Percentiles rank a stretch among this genome's conserved stretches.
Conservation (phyloP, 1,139 yeast species). For the Yamadazyma aaseri region DNA sequence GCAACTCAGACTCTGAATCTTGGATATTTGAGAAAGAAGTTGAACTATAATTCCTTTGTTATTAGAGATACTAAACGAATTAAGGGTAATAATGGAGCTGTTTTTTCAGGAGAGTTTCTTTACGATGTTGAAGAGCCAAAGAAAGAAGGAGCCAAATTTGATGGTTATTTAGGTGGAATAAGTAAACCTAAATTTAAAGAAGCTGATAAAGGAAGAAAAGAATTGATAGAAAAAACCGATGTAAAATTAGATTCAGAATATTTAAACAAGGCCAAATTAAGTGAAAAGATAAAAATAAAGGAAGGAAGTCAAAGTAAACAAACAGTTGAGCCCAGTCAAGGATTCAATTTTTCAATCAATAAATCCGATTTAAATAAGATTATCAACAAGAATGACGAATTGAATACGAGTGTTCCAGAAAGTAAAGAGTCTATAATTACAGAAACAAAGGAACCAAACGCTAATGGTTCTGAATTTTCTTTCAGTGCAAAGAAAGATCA, state of each 20-base stretch:
- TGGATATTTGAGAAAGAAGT: slow-evolving; percentile 26
- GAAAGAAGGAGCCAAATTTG: slow-evolving; percentile 16
- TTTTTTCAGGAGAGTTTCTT: slow-evolving; percentile 35
- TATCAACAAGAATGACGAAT: slow-evolving; percentile 12
- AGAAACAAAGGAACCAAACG: not conserved
- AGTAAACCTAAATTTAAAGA: slow-evolving; percentile 27
- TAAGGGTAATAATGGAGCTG: slow-evolving; percentile 22
- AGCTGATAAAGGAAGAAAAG: slow-evolving; percentile 5
- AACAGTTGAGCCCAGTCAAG: slow-evolving; percentile 33
- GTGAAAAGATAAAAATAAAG: slow-evolving; percentile 31
- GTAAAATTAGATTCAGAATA: slow-evolving; percentile 29
- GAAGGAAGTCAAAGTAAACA: slow-evolving; percentile 16
- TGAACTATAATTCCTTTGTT: slow-evolving; percentile 20
- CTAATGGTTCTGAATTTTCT: slow-evolving; percentile 15
- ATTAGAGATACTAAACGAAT: slow-evolving; percentile 17
- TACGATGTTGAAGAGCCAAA: slow-evolving; percentile 29
- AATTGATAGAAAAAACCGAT: slow-evolving; percentile 10
- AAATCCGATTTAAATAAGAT: slow-evolving; percentile 25
- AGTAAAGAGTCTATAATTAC: too few species aligned
- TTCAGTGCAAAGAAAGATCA: slow-evolving; percentile 25
- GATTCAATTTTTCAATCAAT: slow-evolving; percentile 36
- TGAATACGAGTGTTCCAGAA: too few species aligned
- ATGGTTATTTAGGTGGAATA: slow-evolving; percentile 34
- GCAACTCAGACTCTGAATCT: slow-evolving; percentile 43
- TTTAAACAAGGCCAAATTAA: slow-evolving; percentile 22